phyloP scores from a whole-genome alignment of 2,329 filamentous ascomycete genomes.

The Aspergillus sp. region DNA sequence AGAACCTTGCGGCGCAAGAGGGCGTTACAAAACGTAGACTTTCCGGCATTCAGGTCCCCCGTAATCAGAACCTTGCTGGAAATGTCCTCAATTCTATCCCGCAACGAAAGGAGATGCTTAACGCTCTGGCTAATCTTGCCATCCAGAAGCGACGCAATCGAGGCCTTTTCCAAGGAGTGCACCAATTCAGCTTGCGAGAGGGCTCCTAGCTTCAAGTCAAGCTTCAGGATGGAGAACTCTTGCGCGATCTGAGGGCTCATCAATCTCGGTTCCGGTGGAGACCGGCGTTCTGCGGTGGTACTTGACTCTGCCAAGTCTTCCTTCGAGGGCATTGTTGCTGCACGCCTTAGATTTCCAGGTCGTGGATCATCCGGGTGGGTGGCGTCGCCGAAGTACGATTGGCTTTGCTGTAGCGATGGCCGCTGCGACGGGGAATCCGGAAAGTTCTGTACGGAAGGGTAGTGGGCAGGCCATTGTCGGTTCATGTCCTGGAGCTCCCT shows the following conservation, averaged over 20 bases:
- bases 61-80: conserved; percentile 96
- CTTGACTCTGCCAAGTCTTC: conserved; percentile 71
- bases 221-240: conserved; percentile 92
- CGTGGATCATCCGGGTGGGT: conserved; percentile 40
- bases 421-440: conserved; percentile 37
- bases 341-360: conserved; percentile 65
- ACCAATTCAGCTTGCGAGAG: conserved; percentile 88
- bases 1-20: conserved; percentile 87
- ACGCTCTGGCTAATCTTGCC: conserved; percentile 94
- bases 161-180: conserved; percentile 90
- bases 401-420: conserved; percentile 41
- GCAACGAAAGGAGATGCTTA: conserved; percentile 81
- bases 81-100: conserved; percentile 95
- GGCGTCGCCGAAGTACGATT: conserved; percentile 38
- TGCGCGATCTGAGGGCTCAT: conserved; percentile 92
- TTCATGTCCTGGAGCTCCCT: conserved; percentile 88
- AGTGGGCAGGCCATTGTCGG: conserved; percentile 88
- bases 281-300: conserved; percentile 66
- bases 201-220: conserved; percentile 88
- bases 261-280: conserved; percentile 73
- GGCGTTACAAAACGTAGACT: conserved; percentile 99
- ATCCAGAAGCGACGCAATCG: conserved; percentile 86
- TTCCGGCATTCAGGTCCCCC: conserved; percentile 94
- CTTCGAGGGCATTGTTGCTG: conserved; percentile 72
- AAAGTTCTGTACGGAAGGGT: conserved; percentile 67